Evolutionary conservation across 169 alveolate genomes (phyloP).

Genomic region (Plasmodium billcollinsi): DNA sequence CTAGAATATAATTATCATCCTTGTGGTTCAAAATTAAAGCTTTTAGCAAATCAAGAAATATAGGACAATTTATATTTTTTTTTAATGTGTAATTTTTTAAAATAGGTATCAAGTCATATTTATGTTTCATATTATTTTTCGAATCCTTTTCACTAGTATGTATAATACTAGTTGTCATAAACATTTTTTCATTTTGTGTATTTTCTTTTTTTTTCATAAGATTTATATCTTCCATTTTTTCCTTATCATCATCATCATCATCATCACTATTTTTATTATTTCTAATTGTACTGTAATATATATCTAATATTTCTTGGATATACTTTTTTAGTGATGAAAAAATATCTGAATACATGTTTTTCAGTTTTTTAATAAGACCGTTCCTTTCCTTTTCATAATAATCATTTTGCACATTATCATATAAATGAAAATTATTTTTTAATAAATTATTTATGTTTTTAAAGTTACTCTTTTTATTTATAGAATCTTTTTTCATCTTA

Average conservation of each 20-base stretch:
- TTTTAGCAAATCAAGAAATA: slow-evolving; percentile 40
- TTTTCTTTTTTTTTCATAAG: not conserved
- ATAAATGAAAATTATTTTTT: slow-evolving; percentile 14
- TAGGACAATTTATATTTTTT: not conserved
- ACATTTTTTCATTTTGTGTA: not conserved
- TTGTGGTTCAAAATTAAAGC: slow-evolving; percentile 42
- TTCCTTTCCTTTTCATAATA: slow-evolving; percentile 35
- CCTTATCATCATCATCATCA: not conserved
- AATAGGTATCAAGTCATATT: slow-evolving; percentile 23
- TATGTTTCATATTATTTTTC: not conserved
- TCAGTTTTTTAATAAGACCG: slow-evolving; percentile 28
- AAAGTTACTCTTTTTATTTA: slow-evolving; percentile 1
- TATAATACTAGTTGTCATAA: not conserved
- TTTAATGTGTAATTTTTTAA: slow-evolving; percentile 41
- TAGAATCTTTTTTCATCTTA: not conserved
- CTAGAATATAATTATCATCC: slow-evolving; percentile 41
- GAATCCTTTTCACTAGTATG: not conserved
- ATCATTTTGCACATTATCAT: not conserved
- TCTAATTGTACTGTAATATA: slow-evolving; percentile 10
- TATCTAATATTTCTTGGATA: slow-evolving; percentile 52
- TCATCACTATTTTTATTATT: not conserved
- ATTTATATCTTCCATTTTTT: not conserved
- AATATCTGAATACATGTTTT: slow-evolving; percentile 10
- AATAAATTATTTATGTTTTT: slow-evolving; percentile 34
- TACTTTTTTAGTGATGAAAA: slow-evolving; percentile 19